Evolutionary conservation across 441 rosid species (phyloP).

Genomic region (Aquilaria agallochum): DNA sequence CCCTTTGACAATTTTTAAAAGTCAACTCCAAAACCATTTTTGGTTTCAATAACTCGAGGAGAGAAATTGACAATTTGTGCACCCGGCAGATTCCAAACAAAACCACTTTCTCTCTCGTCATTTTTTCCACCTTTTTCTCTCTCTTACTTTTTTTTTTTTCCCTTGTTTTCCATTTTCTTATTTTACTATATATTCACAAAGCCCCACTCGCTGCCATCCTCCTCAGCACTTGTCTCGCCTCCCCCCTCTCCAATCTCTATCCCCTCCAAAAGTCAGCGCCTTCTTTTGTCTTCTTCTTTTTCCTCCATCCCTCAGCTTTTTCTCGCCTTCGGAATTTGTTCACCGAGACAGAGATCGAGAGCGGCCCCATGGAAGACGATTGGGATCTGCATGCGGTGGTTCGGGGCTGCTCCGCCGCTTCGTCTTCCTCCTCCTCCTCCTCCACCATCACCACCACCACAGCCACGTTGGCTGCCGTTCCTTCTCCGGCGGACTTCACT

Average conservation of each 20-base stretch:
- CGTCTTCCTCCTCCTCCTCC: too few species aligned
- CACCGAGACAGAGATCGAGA: not conserved
- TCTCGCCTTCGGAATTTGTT: slow-evolving; percentile 20
- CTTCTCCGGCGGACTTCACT: slow-evolving; percentile 22
- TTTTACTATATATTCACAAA: slow-evolving; percentile 20
- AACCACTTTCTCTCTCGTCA: slow-evolving; percentile 12
- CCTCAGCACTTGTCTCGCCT: not conserved
- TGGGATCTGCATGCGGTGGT: slow-evolving; percentile 99
- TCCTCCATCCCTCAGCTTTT: slow-evolving; percentile 16
- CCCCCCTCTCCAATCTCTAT: slow-evolving; percentile 16
- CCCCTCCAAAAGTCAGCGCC: slow-evolving; percentile 85
- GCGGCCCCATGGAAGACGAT: slow-evolving; percentile 61
- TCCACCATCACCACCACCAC: slow-evolving; percentile 26
- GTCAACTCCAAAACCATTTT: slow-evolving; percentile 56
- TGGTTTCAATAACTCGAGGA: slow-evolving; percentile 18
- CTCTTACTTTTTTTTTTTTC: not conserved
- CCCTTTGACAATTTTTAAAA: slow-evolving; percentile 48
- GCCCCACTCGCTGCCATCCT: slow-evolving; percentile 23
- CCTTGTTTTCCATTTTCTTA: not conserved
- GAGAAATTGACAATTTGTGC: slow-evolving; percentile 39
- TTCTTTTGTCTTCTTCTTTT: slow-evolving; percentile 52
- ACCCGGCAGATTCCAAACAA: slow-evolving; percentile 35
- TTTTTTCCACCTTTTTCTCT: too few species aligned
- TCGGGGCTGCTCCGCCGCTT: slow-evolving; percentile 53
- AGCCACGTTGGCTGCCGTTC: slow-evolving; percentile 13